Evolutionary conservation across 2,329 filamentous ascomycete genomes (phyloP), one percentile per base, ranked within the genome.

Genomic region (Penicillium sp.): DNA sequence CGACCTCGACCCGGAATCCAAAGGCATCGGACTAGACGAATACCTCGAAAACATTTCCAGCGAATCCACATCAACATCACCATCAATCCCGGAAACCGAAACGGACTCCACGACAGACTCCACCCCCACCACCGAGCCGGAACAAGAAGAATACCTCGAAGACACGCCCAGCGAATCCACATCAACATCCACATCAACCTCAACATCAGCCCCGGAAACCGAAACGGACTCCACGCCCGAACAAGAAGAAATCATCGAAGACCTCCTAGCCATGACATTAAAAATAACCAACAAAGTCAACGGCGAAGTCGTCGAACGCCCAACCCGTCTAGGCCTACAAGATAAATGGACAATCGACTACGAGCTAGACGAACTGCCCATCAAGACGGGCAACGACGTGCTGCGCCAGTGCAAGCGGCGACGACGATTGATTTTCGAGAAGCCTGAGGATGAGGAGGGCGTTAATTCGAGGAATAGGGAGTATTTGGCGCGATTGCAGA

Each of bases 331-430:
- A 38, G 67, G 43, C 0, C 28, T 60, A 12, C 16, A 60, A 0
- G 77, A 82, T 56, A 62, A 72, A 7, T 96, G 91, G 91, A 67
- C 72, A 0, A 74, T 96, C n/a, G 82, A 93, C 59, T 96, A 95
- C 69, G 78, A 83, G 30, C 72, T 96, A 40, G 77, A 79, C 38
- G 86, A 91, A 56, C 73, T 90, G 2, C 44, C 69, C 0, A 55
- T 68, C 2, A 35, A 55, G 0, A 71, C 74, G 9, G 80, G 79
- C 1, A 68, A 67, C 52, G 68, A 48, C 0, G 66, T 87, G 19
- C 89, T 89, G 65, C 35, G 63, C 1, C 72, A 76, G 42, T 74
- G 82, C 50, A 80, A 82, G 64, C 67, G 60, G 3, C 77, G 86
- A 13, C 80, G 88, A 11, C 71, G 68, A 38, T 73, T 73, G 27